Conservation (phyloP, 768 basidiomycete species). For the Pleurotus cornucopiae region DNA sequence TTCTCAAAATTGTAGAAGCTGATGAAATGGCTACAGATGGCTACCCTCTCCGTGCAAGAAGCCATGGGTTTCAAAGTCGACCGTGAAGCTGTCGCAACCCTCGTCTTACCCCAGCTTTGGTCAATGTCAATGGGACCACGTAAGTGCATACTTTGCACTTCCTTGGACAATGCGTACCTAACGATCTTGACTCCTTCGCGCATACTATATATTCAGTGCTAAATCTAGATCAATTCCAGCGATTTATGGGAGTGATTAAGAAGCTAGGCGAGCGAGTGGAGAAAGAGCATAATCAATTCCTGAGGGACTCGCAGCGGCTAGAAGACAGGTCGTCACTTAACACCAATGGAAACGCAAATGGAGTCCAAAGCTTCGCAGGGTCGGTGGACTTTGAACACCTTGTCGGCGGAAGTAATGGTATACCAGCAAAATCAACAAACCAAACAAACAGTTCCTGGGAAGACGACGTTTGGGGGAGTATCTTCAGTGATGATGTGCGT, state of each 20-base stretch:
- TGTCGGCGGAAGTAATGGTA: slow-evolving; percentile 55
- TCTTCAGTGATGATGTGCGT: slow-evolving; percentile 43
- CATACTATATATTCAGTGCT: slow-evolving; percentile 41
- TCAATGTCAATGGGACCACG: slow-evolving; percentile 95
- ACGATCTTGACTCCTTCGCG: no score
- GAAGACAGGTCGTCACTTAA: slow-evolving; percentile 69
- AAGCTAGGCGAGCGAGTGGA: slow-evolving; percentile 85
- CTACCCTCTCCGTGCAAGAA: slow-evolving; percentile 85
- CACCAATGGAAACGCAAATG: slow-evolving; percentile 31
- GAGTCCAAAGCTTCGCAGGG: slow-evolving; percentile 31
- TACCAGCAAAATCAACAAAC: slow-evolving; percentile 40
- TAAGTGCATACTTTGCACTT: slow-evolving; percentile 31
- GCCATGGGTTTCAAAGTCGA: slow-evolving; percentile 96
- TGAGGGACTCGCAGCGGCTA: slow-evolving; percentile 87
- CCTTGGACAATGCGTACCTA: no score
- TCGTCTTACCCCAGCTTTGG: slow-evolving; percentile 92
- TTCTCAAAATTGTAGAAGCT: background rate
- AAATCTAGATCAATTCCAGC: slow-evolving; percentile 84
- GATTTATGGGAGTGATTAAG: slow-evolving; percentile 84
- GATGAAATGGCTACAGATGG: slow-evolving; percentile 50
- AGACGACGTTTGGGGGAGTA: slow-evolving; percentile 83
- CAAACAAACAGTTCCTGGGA: slow-evolving; percentile 52
- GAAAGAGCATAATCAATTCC: slow-evolving; percentile 86
- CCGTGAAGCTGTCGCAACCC: slow-evolving; percentile 84
- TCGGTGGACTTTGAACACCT: slow-evolving; percentile 84